These are phyloP conservation scores for Dissophora ornata DNA, from an alignment of 192 early-diverging fungal species.

Conservation along the genomic window DNA sequence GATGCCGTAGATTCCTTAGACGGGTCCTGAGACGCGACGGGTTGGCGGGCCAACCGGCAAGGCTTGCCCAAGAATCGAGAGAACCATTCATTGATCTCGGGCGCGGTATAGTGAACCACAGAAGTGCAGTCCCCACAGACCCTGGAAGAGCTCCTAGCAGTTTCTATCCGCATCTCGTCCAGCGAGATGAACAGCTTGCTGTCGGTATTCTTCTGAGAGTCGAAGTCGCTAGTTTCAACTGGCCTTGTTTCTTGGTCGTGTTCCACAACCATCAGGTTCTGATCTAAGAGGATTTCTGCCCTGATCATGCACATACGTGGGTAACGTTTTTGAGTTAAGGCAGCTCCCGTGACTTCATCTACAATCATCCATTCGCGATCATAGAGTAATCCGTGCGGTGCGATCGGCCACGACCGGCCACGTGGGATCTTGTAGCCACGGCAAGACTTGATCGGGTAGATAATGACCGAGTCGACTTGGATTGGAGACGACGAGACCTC, in stretches of 20 bases:
- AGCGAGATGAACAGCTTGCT: constrained; percentile 31
- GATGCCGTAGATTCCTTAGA: not conserved
- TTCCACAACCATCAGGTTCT: constrained; percentile 59
- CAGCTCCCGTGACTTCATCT: constrained; percentile 55
- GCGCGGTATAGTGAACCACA: constrained; percentile 44
- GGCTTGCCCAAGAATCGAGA: constrained; percentile 55
- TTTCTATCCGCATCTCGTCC: constrained; percentile 34
- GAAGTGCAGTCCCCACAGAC: constrained; percentile 56
- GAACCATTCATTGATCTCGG: constrained; percentile 60
- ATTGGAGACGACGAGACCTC: constrained; percentile 4
- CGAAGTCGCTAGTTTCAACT: constrained; percentile 3
- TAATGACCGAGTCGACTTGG: constrained; percentile 32
- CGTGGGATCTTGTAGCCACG: constrained; percentile 64
- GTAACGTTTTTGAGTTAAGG: constrained; percentile 76
- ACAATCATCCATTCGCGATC: constrained; percentile 79
- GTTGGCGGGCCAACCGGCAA: constrained; percentile 56
- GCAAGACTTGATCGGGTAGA: constrained; percentile 84
- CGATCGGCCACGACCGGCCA: constrained; percentile 64
- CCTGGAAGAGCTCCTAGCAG: constrained; percentile 33
- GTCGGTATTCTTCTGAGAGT: not conserved
- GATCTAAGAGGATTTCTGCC: constrained; percentile 55
- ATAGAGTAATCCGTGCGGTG: constrained; percentile 63
- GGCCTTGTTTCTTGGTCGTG: constrained; percentile 25
- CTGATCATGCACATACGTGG: constrained; percentile 74
- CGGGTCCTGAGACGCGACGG: constrained; percentile 17